Evolutionary conservation across 2,329 filamentous ascomycete genomes (phyloP).

Genomic region (Beauveria rudraprayagi): DNA sequence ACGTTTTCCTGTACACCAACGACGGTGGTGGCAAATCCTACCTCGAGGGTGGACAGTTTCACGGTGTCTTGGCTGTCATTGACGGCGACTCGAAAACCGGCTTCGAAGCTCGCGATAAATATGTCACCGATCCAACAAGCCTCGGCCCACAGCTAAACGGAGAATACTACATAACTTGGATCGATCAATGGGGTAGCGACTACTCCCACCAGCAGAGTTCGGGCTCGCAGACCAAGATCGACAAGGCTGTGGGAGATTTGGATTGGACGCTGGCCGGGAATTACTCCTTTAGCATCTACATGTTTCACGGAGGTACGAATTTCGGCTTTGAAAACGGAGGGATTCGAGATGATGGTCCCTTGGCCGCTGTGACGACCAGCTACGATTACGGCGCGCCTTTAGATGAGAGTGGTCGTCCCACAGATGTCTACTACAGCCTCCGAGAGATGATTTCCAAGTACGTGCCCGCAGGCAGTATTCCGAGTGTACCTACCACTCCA

Average conservation of each 20-base stretch:
- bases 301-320: slow-evolving; percentile 46
- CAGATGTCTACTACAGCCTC: slow-evolving; percentile 33
- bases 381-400: slow-evolving; percentile 45
- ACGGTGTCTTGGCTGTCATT: slow-evolving; percentile 35
- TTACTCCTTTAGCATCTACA: slow-evolving; percentile 41
- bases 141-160: slow-evolving; percentile 39
- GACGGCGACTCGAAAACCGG: slow-evolving; percentile 35
- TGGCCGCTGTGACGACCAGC: slow-evolving; percentile 33
- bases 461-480: slow-evolving; percentile 27
- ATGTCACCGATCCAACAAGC: slow-evolving; percentile 33
- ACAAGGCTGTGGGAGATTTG: slow-evolving; percentile 25
- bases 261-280: slow-evolving; percentile 29
- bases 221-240: slow-evolving; percentile 18
- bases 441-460: slow-evolving; percentile 32
- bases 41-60: slow-evolving; percentile 34
- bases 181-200: slow-evolving; percentile 35
- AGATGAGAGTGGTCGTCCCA: slow-evolving; percentile 40
- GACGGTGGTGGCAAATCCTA: slow-evolving; percentile 37
- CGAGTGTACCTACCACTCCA: slow-evolving; percentile 26
- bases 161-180: slow-evolving; percentile 39
- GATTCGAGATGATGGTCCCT: slow-evolving; percentile 31
- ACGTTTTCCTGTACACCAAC: slow-evolving; percentile 40
- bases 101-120: slow-evolving; percentile 33
- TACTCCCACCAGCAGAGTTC: slow-evolving; percentile 28
- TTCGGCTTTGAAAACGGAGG: slow-evolving; percentile 40